Conservation (phyloP, 257 asterid species). For the Scutellaria barbata region DNA sequence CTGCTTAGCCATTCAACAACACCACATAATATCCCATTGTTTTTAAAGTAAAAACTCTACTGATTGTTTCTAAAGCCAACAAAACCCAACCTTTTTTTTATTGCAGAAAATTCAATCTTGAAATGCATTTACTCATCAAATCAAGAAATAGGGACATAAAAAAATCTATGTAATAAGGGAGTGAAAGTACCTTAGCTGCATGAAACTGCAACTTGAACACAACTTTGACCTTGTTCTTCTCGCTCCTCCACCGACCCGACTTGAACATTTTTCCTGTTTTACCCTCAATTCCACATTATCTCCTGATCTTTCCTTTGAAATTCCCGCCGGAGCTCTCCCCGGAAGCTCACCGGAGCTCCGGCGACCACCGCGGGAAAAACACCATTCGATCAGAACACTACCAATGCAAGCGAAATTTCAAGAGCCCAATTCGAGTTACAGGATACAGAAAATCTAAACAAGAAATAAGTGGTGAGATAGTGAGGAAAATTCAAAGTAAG, state of each 20-base stretch:
- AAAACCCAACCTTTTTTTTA: slow-evolving; percentile 11
- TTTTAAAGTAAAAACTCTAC: slow-evolving; percentile 25
- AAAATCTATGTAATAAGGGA: not conserved
- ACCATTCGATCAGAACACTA: slow-evolving; percentile 42
- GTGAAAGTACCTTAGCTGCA: slow-evolving; percentile 78
- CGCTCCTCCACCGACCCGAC: slow-evolving; percentile 91
- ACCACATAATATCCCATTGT: slow-evolving; percentile 20
- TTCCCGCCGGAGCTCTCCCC: slow-evolving; percentile 66
- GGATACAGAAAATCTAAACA: slow-evolving; percentile 18
- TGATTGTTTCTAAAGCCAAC: not conserved
- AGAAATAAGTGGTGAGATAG: slow-evolving; percentile 9
- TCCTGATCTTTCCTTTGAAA: not conserved
- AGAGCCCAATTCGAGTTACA: slow-evolving; percentile 34
- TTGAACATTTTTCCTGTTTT: slow-evolving; percentile 64
- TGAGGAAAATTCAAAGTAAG: slow-evolving; percentile 31
- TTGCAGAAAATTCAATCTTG: slow-evolving; percentile 14
- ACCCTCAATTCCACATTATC: slow-evolving; percentile 48
- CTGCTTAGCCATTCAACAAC: not conserved
- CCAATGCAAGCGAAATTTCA: slow-evolving; percentile 35
- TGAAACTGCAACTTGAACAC: slow-evolving; percentile 92
- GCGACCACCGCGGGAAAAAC: slow-evolving; percentile 54
- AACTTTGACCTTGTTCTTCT: slow-evolving; percentile 89
- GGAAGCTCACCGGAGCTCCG: slow-evolving; percentile 75
- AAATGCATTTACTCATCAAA: slow-evolving; percentile 32
- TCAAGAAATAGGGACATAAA: slow-evolving; percentile 3